phyloP scores from a whole-genome alignment of 371 early-diverging fungal genomes.

The Rhizopus arrhizus region DNA sequence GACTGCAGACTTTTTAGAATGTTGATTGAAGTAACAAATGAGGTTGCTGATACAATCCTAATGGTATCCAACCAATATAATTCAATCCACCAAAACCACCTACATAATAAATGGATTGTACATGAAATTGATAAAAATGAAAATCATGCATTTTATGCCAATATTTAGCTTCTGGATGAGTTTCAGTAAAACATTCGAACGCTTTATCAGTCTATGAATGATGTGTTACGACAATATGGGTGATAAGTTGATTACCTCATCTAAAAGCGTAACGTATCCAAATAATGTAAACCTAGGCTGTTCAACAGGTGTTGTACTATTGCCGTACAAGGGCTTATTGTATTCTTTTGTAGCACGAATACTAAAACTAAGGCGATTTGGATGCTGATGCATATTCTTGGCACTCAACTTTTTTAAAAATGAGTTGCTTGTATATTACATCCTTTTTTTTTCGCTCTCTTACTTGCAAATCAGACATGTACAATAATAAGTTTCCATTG shows the following conservation, averaged over 20 bases:
- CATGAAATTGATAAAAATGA: slow-evolving; percentile 51
- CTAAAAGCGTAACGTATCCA: slow-evolving; percentile 40
- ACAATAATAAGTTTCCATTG: slow-evolving; percentile 50
- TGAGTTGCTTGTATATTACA: neutral
- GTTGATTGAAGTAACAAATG: slow-evolving; percentile 41
- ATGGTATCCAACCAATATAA: slow-evolving; percentile 51
- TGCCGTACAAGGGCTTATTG: slow-evolving; percentile 28
- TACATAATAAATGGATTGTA: slow-evolving; percentile 55
- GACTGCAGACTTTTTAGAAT: slow-evolving; percentile 94
- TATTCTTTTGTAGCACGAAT: slow-evolving; percentile 39
- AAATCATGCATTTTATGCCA: slow-evolving; percentile 53
- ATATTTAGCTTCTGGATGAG: slow-evolving; percentile 51
- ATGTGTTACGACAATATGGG: neutral
- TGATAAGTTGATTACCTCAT: slow-evolving; percentile 28
- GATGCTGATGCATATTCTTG: slow-evolving; percentile 35
- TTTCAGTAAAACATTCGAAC: slow-evolving; percentile 34
- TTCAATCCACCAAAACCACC: slow-evolving; percentile 60
- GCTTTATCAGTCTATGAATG: slow-evolving; percentile 20
- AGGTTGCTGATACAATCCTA: slow-evolving; percentile 29
- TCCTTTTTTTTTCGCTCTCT: neutral
- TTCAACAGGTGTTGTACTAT: slow-evolving; percentile 39
- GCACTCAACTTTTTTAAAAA: slow-evolving; percentile 38
- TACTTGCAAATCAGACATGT: slow-evolving; percentile 55
- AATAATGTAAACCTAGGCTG: slow-evolving; percentile 56
- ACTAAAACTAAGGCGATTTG: slow-evolving; percentile 33